Evolutionary conservation across 169 alveolate genomes (phyloP).

Genomic region (Perkinsus olseni): DNA sequence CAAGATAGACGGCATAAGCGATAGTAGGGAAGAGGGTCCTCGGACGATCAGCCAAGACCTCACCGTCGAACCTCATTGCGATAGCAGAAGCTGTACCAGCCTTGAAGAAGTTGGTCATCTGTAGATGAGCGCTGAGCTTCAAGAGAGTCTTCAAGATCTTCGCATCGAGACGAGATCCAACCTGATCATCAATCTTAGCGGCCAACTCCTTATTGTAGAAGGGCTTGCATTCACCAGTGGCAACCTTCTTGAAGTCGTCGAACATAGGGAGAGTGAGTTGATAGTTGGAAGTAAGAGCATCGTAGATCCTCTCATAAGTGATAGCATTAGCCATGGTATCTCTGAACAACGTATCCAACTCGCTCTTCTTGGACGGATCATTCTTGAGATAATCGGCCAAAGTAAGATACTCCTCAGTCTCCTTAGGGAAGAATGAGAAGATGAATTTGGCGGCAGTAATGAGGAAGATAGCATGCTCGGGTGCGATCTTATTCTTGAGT

Average conservation of each 20-base stretch:
- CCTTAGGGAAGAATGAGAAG: not conserved
- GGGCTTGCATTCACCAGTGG: not conserved
- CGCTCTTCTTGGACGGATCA: not conserved
- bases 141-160: not conserved
- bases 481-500: not conserved
- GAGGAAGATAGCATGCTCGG: not conserved
- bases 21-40: conserved; percentile 26
- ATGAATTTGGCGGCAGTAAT: not conserved
- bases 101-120: conserved; percentile 28
- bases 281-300: not conserved
- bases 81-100: conserved; percentile 17
- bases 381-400: not conserved
- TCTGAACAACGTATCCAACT: not conserved
- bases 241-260: not conserved
- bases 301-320: conserved; percentile 2
- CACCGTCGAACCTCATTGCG: conserved; percentile 9
- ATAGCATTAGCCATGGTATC: conserved; percentile 17
- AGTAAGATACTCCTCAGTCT: not conserved
- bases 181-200: not conserved
- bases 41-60: not conserved
- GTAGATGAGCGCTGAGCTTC: conserved; percentile 17
- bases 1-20: conserved; percentile 52
- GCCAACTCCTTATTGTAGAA: not conserved
- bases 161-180: not conserved
- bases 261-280: conserved; percentile 1